Base-by-base conservation (phyloP, 2,329 filamentous ascomycete species). In the Hypoxylon sp. region DNA sequence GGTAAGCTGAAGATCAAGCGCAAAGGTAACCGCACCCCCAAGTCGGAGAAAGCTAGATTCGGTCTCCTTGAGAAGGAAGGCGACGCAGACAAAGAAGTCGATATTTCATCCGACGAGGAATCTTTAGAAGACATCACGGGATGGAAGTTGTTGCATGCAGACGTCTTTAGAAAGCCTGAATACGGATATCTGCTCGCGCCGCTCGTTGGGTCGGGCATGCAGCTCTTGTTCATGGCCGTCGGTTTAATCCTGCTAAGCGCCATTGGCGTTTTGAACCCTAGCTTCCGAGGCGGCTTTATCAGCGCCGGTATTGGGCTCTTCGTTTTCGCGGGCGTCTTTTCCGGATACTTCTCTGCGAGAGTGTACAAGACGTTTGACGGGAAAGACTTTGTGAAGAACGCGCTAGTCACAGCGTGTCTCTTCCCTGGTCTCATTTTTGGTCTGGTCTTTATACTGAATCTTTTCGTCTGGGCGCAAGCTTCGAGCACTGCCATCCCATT, bases 401-500 rank as follows among this genome's bases (percentile, higher is more conserved):
- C 91, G 1, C 74, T 95, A 26, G 83, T 92, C 74, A 96, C 93
- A 2, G 92, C 91, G 0, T 81, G 90, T 8, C 83, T 96, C 2
- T 92, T 96, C 75, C 93, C 93, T 0, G 93, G 93, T 1, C 83
- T 96, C 4, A 80, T 92, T 0, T 96, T 96, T 74, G 82, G 84
- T 7, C 83, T 91, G 28, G 81, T 94, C 33, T 93, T 96, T 78
- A 84, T 95, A 51, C 84, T 96, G 63, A 96, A 97, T 76, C 83
- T 96, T 8, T 96, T 96, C 75, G 92, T 96, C 62, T 97, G 93
- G 93, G 90, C 92, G 0, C 92, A 96, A 78, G 92, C 93, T 0
- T 96, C 92, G 9, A 94, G 91, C 77, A 96, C 93, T 1, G 93
- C 93, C 0, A 89, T 97, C 32, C 93, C 93, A 0, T 94, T 97